A percentile compares a stretch with the other conserved stretches of the same genome.
phyloP scores from a whole-genome alignment of 2,329 filamentous ascomycete genomes.

The Hymenoscyphus repandus region DNA sequence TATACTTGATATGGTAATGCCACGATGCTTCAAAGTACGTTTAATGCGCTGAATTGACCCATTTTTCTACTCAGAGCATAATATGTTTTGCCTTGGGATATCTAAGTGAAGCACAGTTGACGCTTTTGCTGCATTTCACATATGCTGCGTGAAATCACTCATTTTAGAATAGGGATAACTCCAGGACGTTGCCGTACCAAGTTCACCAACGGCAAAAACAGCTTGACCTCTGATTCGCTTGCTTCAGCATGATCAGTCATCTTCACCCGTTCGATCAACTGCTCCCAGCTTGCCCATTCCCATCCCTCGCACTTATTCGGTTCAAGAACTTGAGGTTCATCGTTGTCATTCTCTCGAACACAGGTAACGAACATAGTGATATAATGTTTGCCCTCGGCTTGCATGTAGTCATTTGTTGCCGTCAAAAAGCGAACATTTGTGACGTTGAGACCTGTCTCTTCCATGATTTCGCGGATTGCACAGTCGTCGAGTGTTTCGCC shows the following conservation, averaged over 20 bases:
- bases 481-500: slow-evolving; percentile 58
- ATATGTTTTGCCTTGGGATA: no score
- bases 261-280: slow-evolving; percentile 36
- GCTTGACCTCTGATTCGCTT: slow-evolving; percentile 26
- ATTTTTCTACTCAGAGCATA: no score
- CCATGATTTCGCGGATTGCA: slow-evolving; percentile 60
- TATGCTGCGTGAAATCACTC: no score
- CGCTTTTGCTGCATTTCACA: no score
- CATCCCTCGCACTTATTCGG: slow-evolving; percentile 49
- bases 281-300: slow-evolving; percentile 47
- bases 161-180: slow-evolving; percentile 22
- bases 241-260: slow-evolving; percentile 19
- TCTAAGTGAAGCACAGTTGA: no score
- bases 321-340: slow-evolving; percentile 46
- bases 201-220: slow-evolving; percentile 45
- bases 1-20: no score
- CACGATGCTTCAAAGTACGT: no score
- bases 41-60: no score
- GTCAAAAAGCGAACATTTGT: slow-evolving; percentile 47
- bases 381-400: slow-evolving; percentile 60
- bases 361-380: slow-evolving; percentile 65
- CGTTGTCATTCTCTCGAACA: slow-evolving; percentile 40
- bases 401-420: slow-evolving; percentile 64
- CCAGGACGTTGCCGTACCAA: slow-evolving; percentile 37
- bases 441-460: slow-evolving; percentile 64